Base-by-base conservation (phyloP, 2,329 filamentous ascomycete species). In the Talaromyces rugulosus region DNA sequence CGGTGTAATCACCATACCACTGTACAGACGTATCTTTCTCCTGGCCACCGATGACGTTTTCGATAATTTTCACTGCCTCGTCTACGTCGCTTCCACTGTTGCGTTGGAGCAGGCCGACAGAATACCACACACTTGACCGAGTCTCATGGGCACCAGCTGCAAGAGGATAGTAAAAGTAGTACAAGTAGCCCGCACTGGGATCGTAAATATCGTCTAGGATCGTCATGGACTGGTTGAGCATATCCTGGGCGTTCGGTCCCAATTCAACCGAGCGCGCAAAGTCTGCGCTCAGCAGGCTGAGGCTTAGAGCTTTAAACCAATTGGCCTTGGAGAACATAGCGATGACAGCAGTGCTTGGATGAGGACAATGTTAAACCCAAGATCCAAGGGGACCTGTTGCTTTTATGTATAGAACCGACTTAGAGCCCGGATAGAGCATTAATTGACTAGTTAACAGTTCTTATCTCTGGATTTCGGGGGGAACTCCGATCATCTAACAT, bases 151-250 rank as follows among this genome's bases (percentile, higher is more conserved):
- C 76, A 6, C 85, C 73, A 0, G 83, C 60, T 14, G 60, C 60
- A 5, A 62, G 30, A 30, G 60, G 60, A 23, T 54, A 62, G 44
- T 83, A 78, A 52, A 81, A 77, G 69, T 84, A 85, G 16, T 63
- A 66, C 4, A 87, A 70, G 62, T 87, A 87, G 0, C 81, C 81
- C 5, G 79, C 79, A 1, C 72, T 71, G 2, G 74, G 59, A 63
- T 87, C 85, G 66, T 86, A 87, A 60, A 79, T 82, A 2, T 70
- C 73, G 66, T 87, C 85, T 75, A 86, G 76, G 75, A 82, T 83
- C 5, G 71, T 64, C 82, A 86, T 86, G 2, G 82, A 82, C 70
- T 82, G 75, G 54, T 80, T 73, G 59, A 83, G 75, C 56, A 82
- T 72, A 12, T 70, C 66, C 61, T 77, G 74, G 5, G 76, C 74